A percentile compares a stretch with the other conserved stretches of the same genome.
phyloP scores from a whole-genome alignment of 306 rosid genomes.

The Dicorynia guianensis region DNA sequence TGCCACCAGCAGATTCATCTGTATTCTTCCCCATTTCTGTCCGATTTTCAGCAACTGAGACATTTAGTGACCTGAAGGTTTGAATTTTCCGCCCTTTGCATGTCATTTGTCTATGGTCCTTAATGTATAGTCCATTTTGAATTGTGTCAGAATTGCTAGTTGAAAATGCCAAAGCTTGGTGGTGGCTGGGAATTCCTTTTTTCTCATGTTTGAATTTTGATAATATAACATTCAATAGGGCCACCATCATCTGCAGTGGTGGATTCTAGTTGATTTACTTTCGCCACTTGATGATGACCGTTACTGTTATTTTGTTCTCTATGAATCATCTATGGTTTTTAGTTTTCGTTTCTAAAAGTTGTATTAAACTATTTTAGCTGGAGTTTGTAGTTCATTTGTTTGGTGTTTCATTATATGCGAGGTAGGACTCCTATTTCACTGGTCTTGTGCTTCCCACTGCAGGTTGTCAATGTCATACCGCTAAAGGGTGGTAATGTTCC shows the following conservation, averaged over 20 bases:
- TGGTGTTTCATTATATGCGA: constrained; percentile 8
- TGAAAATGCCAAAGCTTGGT: neutral
- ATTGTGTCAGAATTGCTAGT: constrained; percentile 16
- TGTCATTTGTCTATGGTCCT: constrained; percentile 14
- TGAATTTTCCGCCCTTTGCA: neutral
- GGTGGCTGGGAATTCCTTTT: neutral
- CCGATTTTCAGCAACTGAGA: constrained; percentile 72
- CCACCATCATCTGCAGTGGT: constrained; percentile 2
- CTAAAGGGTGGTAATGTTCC: constrained; percentile 82
- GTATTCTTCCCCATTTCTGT: constrained; percentile 90
- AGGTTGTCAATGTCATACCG: constrained; percentile 76
- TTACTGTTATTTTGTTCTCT: neutral
- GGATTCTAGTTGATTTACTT: neutral
- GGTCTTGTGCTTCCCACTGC: constrained; percentile 14
- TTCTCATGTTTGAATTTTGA: constrained; percentile 17
- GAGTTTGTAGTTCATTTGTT: neutral
- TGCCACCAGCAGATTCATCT: constrained; percentile 87
- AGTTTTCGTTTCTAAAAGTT: too few relatives aligned
- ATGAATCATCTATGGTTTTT: too few relatives aligned
- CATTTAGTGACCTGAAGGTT: constrained; percentile 93
- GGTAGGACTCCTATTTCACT: neutral
- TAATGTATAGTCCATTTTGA: constrained; percentile 11
- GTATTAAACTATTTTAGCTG: neutral
- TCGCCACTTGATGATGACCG: too few relatives aligned
- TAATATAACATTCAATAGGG: neutral